A percentile compares a stretch with the other conserved stretches of the same genome.
These are phyloP conservation scores for Limnomonas spitsbergensis DNA, from an alignment of 139 green algal species.

Conservation along the genomic window DNA sequence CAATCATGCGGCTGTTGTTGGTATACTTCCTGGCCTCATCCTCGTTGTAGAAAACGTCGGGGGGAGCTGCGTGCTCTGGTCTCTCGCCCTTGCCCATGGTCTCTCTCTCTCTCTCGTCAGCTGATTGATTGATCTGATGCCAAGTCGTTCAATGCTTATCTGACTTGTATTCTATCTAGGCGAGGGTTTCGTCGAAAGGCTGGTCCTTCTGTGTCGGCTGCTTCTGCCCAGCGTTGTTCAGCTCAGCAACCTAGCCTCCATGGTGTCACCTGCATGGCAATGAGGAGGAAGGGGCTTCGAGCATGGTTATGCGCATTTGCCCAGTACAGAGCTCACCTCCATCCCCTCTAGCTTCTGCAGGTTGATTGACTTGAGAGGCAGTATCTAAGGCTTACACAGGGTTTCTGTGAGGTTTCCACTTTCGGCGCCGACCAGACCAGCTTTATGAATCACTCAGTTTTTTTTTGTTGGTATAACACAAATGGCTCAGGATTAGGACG, in stretches of 20 bases:
- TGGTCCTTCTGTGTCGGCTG: not conserved
- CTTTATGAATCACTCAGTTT: constrained; percentile 71
- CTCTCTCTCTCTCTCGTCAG: not conserved
- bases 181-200: no score
- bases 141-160: not conserved
- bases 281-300: no score
- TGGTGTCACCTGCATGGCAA: no score
- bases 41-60: constrained; percentile 96
- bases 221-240: not conserved
- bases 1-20: constrained; percentile 58
- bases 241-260: not conserved
- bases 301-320: no score
- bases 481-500: no score
- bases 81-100: constrained; percentile 71
- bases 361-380: constrained; percentile 78
- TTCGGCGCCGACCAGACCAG: constrained; percentile 74
- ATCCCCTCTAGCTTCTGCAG: constrained; percentile 72
- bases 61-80: constrained; percentile 84
- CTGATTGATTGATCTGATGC: no score
- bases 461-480: no score
- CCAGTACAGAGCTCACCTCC: constrained; percentile 49
- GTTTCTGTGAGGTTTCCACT: constrained; percentile 70
- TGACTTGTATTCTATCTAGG: no score
- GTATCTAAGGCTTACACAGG: constrained; percentile 74
- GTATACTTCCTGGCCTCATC: constrained; percentile 95